Conservation (phyloP, 2,329 filamentous ascomycete species). For the Ceratocystis cacaofunesta region DNA sequence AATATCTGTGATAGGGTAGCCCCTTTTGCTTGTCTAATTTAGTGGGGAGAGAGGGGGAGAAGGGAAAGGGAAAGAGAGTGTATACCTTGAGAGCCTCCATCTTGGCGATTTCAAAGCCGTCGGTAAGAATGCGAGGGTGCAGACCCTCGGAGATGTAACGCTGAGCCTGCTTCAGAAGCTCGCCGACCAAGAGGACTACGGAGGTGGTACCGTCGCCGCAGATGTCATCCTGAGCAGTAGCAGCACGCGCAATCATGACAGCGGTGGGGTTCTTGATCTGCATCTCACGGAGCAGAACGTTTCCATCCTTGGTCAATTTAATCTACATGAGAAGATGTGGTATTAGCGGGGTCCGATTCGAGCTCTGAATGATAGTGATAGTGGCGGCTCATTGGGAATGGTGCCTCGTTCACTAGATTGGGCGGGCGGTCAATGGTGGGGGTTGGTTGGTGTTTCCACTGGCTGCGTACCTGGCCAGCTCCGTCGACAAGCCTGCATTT, state of each 20-base stretch:
- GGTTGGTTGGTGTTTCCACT: constrained; percentile 20
- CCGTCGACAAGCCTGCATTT: constrained; percentile 49
- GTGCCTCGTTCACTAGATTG: not conserved
- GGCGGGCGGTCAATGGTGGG: constrained; percentile 11
- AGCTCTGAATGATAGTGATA: constrained; percentile 14
- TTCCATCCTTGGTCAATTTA: constrained; percentile 98
- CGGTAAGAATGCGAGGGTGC: constrained; percentile 89
- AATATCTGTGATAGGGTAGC: constrained; percentile 9
- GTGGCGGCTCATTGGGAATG: not conserved
- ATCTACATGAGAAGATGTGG: constrained; percentile 41
- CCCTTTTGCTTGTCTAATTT: too few species aligned
- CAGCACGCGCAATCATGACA: constrained; percentile 67
- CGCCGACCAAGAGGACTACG: constrained; percentile 85
- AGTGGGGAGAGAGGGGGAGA: too few species aligned
- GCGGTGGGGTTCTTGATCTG: constrained; percentile 99
- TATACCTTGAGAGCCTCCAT: constrained; percentile 69
- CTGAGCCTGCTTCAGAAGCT: constrained; percentile 94
- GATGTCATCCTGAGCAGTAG: constrained; percentile 96
- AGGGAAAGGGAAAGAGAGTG: not conserved
- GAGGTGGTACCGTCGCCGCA: constrained; percentile 96
- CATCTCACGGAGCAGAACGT: constrained; percentile 63
- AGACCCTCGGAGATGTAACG: constrained; percentile 93
- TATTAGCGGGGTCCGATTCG: constrained; percentile 19
- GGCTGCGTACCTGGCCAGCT: constrained; percentile 44
- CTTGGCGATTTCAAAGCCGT: constrained; percentile 96